A percentile compares a stretch with the other conserved stretches of the same genome.
Evolutionary conservation across 495 filamentous ascomycete species (phyloP).

Genomic region (Pyrenula massariospora): DNA sequence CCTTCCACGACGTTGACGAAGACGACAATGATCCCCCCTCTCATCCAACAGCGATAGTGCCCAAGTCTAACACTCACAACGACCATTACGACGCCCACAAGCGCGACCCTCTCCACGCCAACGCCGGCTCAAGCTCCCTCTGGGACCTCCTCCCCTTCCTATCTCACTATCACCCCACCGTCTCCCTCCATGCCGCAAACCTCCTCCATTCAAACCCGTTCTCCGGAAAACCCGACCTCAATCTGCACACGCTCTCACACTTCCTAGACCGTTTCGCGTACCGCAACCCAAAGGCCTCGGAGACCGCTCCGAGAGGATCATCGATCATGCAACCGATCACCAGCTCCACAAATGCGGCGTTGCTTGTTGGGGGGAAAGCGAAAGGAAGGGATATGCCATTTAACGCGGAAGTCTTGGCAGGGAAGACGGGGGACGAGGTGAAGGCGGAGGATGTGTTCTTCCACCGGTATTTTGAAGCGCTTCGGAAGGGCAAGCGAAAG

Average conservation of each 20-base stretch:
- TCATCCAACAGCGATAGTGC: conserved; percentile 11
- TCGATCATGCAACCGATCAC: conserved; percentile 95
- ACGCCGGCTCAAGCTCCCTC: conserved; percentile 78
- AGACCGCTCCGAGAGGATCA: conserved; percentile 48
- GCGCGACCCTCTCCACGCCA: conserved; percentile 79
- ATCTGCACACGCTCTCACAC: conserved; percentile 76
- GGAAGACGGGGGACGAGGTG: conserved; percentile 73
- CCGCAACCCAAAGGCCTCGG: conserved; percentile 66
- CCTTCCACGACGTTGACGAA: conserved; percentile 61
- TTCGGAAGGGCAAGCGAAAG: conserved; percentile 52
- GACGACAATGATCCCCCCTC: conserved; percentile 28
- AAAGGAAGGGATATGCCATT: conserved; percentile 36
- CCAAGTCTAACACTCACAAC: conserved; percentile 9
- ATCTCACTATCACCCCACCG: conserved; percentile 84
- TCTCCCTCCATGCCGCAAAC: conserved; percentile 69
- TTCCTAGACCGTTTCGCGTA: conserved; percentile 98
- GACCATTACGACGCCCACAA: conserved; percentile 71
- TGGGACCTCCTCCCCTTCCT: conserved; percentile 83
- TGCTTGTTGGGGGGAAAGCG: conserved; percentile 49
- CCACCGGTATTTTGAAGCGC: conserved; percentile 82
- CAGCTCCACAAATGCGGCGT: conserved; percentile 46
- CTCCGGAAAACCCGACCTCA: conserved; percentile 78
- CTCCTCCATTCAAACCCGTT: conserved; percentile 55
- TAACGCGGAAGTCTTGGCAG: conserved; percentile 89
- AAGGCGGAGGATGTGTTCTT: conserved; percentile 93